Evolutionary conservation across 176 grass and related monocot genomes (phyloP).

Genomic region (Melocanna baccifera): DNA sequence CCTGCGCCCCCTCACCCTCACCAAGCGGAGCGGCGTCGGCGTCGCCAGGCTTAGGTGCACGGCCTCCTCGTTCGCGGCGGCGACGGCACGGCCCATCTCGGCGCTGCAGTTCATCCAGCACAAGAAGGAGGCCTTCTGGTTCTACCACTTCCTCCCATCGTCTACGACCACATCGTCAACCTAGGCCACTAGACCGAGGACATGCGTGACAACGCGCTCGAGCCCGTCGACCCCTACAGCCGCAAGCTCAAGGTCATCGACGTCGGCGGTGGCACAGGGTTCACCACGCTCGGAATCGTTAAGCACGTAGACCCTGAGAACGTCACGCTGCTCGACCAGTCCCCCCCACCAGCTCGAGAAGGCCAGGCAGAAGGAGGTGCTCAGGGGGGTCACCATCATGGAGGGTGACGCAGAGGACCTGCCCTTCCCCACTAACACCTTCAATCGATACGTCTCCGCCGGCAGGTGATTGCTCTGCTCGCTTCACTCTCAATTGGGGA

Average conservation of each 20-base stretch:
- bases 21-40: not conserved
- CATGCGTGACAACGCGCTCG: conserved; percentile 82
- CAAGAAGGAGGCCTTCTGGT: conserved; percentile 99
- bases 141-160: conserved; percentile 89
- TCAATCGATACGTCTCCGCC: conserved; percentile 80
- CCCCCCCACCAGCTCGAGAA: conserved; percentile 87
- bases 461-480: conserved; percentile 53
- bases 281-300: conserved; percentile 88
- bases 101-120: conserved; percentile 94
- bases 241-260: conserved; percentile 68
- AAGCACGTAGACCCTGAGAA: conserved; percentile 59
- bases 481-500: not conserved
- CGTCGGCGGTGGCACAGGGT: conserved; percentile 77
- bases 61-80: conserved; percentile 13
- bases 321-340: conserved; percentile 83
- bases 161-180: conserved; percentile 89
- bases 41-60: conserved; percentile 23
- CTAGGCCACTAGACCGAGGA: conserved; percentile 97
- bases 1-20: not conserved
- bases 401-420: conserved; percentile 94
- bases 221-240: conserved; percentile 68
- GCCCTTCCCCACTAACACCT: conserved; percentile 67
- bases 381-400: conserved; percentile 77
- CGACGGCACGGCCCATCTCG: conserved; percentile 28
- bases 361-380: conserved; percentile 61